Percentiles rank a stretch among this genome's conserved stretches.
Conservation (phyloP, 495 filamentous ascomycete genomes). For the Aspergillus heteromorphus region DNA sequence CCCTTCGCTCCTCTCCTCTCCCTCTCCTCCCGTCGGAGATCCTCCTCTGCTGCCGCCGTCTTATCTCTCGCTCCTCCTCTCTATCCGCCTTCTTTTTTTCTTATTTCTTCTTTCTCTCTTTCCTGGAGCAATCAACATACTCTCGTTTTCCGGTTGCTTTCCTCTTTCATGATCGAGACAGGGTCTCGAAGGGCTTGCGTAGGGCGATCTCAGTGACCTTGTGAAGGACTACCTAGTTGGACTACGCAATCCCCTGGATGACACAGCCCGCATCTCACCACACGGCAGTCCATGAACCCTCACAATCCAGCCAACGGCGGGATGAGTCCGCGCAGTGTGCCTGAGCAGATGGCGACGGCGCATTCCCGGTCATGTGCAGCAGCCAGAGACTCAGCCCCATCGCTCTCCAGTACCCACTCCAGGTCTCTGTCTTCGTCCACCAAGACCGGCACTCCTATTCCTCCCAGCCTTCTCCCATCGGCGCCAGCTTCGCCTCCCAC, state of each 20-base stretch:
- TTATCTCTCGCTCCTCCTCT: neutral
- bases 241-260: conserved; percentile 9
- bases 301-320: conserved; percentile 26
- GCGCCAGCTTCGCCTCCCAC: conserved; percentile 66
- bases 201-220: conserved; percentile 10
- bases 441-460: conserved; percentile 46
- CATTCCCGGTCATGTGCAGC: conserved; percentile 25
- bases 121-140: neutral
- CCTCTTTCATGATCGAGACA: conserved; percentile 13
- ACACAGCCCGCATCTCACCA: conserved; percentile 9
- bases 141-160: conserved; percentile 4
- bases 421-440: conserved; percentile 48
- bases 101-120: neutral
- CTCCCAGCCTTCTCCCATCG: conserved; percentile 57
- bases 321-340: conserved; percentile 25
- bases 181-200: conserved; percentile 1
- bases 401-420: conserved; percentile 36
- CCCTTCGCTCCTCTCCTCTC: conserved; percentile 9
- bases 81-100: neutral
- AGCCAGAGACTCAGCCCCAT: conserved; percentile 30
- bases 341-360: conserved; percentile 28
- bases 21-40: conserved; percentile 10
- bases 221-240: conserved; percentile 3
- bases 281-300: conserved; percentile 25
- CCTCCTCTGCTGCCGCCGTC: conserved; percentile 9